Evolutionary conservation across 805 yeast species (phyloP), one percentile per base, ranked within the genome.

Genomic region (Naumovozyma dairenensis): DNA sequence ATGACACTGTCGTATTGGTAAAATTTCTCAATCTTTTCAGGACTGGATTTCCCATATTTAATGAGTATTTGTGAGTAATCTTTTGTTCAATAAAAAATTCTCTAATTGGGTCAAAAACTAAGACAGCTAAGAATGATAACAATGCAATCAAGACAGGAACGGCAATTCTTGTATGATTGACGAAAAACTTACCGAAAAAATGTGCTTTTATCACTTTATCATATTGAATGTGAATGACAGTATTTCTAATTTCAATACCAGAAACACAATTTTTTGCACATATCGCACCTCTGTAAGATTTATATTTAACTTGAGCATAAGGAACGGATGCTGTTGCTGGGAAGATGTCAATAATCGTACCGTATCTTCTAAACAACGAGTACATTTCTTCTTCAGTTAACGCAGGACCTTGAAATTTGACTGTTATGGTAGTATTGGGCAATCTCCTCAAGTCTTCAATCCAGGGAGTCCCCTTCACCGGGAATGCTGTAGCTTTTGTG

Each of bases 391-490:
- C 70, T 55, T 87, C 96, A 42, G 85, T 93, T 38, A 89, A 59
- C 5, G 76, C 67, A 0, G 76, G 74, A 1, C 96, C 96, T 43
- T 80, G 85, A 52, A 80, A 87, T 18, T 68, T 66, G 4, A 89
- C 75, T 35, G 72, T 69, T 16, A 92, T 58, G 10, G 66, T 65
- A 6, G 67, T 59, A 34, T 80, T 74, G 6, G 94, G 94, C 43
- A 69, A 72, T 40, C 96, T 62, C 46, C 83, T 71, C 54, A 92
- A 64, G 53, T 92, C 98, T 60, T 89, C 97, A 39, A 92, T 80
- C 96, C 96, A 89, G 0, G 99, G 98, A 2, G 71, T 65, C 40
- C 99, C 99, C 46, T 80, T 78, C 1, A 92, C 96, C 1, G 81
- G 77, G 49, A 67, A 78, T 34, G 70, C 79, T 38, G 63, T 61